Evolutionary conservation across 140 eudicot genomes (phyloP).

Genomic region (Flaveria floridana): DNA sequence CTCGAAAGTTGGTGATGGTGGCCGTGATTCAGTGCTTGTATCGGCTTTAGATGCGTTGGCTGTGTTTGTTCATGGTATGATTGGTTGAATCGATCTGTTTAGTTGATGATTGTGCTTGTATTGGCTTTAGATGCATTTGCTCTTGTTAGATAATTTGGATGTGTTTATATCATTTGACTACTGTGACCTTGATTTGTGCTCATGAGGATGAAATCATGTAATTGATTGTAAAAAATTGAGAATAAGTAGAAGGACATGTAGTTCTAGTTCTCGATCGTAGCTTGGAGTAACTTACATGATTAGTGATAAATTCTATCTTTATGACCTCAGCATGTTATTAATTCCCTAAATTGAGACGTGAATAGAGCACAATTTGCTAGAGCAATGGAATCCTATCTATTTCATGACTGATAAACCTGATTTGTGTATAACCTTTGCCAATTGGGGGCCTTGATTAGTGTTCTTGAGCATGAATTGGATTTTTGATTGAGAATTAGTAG

Average conservation of each 20-base stretch:
- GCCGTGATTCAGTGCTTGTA: conserved; percentile 33
- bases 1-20: conserved; percentile 27
- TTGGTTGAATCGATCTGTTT: conserved; percentile 13
- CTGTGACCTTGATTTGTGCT: conserved; percentile 21
- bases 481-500: not conserved
- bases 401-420: not conserved
- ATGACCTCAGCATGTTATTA: too few species aligned
- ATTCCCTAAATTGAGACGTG: not conserved
- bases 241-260: too few species aligned
- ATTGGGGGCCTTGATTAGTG: not conserved
- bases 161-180: not conserved
- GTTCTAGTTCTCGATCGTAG: too few species aligned
- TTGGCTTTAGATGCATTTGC: too few species aligned
- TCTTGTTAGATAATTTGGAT: not conserved
- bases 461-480: conserved; percentile 3
- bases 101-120: not conserved
- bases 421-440: not conserved
- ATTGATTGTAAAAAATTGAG: too few species aligned
- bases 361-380: not conserved
- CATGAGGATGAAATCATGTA: not conserved
- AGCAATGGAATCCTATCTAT: not conserved
- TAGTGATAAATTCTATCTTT: not conserved
- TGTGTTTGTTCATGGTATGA: conserved; percentile 63
- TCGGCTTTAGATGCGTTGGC: conserved; percentile 55
- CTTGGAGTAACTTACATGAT: not conserved